Evolutionary conservation across 1,139 yeast genomes (phyloP), one percentile per base, ranked within the genome.

Genomic region (Saccharomyces hybrid): DNA sequence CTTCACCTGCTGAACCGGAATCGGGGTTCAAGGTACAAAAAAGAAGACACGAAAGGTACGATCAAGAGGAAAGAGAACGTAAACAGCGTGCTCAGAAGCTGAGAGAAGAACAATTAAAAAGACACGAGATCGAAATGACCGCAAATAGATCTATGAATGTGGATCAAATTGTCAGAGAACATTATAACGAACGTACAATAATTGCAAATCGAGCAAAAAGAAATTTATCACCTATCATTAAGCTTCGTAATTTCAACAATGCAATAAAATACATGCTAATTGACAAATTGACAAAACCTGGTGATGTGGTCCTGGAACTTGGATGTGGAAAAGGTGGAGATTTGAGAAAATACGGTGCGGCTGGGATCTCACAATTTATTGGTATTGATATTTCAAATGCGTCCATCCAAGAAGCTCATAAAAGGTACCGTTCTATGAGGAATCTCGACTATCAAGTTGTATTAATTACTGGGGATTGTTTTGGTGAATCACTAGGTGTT

Each of bases 291-390:
- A 82, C 84, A 52, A 73, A 72, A 26, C 75, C 75, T 6, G 75
- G 77, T 2, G 80, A 79, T 32, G 76, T 78, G n/a, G 88, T 87
- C 1, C 74, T 93, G 42, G 99, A 93, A 66, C 72, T 93, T 54
- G 97, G 97, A 25, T 93, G 99, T 71, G 99, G 99, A n/a, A 95
- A 93, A 70, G 99, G 99, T 49, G 99, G 99, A 20, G 99, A 93
- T 72, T 74, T 95, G 64, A 82, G 87, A 64, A 93, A 93, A 70
- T 91, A 96, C 83, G 88, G 84, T 54, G 82, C 82, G 63, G 86
- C 88, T 1, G 76, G 80, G 11, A 80, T 88, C 3, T 79, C 81
- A 31, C 93, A 90, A 55, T 87, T 87, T 62, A 82, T 91, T 52
- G 99, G 99, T 0, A 78, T 93, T 44, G 99, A 93, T 71, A 84